Base-by-base conservation (phyloP, 495 filamentous ascomycete genomes). In the Letharia lupina region DNA sequence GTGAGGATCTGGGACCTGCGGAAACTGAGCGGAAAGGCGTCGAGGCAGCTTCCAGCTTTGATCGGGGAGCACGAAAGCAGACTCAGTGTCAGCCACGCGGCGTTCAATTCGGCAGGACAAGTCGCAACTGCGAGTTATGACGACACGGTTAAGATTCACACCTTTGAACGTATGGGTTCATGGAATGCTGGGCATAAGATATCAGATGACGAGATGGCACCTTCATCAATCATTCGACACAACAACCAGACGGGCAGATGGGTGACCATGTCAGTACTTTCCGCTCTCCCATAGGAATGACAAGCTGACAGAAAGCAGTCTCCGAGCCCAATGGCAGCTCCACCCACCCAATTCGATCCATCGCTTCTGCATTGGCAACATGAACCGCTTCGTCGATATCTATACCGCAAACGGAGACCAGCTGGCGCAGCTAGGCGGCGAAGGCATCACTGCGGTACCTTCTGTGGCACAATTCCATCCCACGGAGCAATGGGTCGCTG, bases 341-440 rank as follows among this genome's bases (percentile, higher is more conserved):
- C 83, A 82, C 61, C 94, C 94, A 0, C 79, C 80, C 47, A 89
- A 92, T 60, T 85, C 84, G 35, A 83, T 91, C 9, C 87, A 96
- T 63, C 89, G 90, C 59, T 91, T 98, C 75, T 91, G 86, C 56
- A 93, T 98, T 66, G 95, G 90, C 1, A 98, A 96, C 73, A 98
- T 98, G 94, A 96, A 96, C 73, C 86, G 94, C 28, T 97, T 96
- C 68, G 89, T 98, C 4, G 94, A 98, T 73, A 83, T 98, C 10
- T 98, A 88, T 75, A 87, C 86, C 16, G 77, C 82, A 13, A 79
- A 84, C 42, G 94, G 94, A 3, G 87, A 94, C 71, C 93, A 97
- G 75, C 79, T 98, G 44, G 95, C 91, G 6, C 93, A 98, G 77
- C 79, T 98, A 10, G 89, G 87, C 4, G 90, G 91, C 9, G 89